Conservation (phyloP, 2,329 filamentous ascomycete genomes). For the Calonectria pseudoturangicola region DNA sequence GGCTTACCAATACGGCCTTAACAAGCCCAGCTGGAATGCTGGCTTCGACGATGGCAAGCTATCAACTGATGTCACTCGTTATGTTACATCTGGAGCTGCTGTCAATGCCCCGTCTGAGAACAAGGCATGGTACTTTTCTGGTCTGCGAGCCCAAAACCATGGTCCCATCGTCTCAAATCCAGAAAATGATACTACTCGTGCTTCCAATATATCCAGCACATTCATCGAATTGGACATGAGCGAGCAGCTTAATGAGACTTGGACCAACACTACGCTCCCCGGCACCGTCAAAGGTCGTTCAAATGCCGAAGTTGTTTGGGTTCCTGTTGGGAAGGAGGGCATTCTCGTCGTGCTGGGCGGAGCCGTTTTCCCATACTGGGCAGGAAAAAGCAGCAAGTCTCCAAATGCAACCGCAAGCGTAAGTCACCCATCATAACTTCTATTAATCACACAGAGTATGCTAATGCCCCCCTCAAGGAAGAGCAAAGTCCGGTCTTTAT, state of each 20-base stretch:
- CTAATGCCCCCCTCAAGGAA: conserved; percentile 62
- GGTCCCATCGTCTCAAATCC: conserved; percentile 68
- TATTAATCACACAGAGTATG: neutral
- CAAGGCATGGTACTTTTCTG: conserved; percentile 82
- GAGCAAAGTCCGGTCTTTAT: conserved; percentile 82
- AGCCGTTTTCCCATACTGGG: conserved; percentile 77
- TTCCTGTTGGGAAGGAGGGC: conserved; percentile 85
- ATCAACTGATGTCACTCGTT: conserved; percentile 71
- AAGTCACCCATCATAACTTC: conserved; percentile 43
- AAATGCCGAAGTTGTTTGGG: conserved; percentile 81
- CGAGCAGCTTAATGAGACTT: conserved; percentile 68
- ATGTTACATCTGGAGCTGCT: conserved; percentile 78
- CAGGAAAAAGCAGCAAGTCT: conserved; percentile 50
- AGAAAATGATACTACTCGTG: conserved; percentile 59
- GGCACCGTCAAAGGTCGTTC: conserved; percentile 71
- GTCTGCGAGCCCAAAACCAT: conserved; percentile 70
- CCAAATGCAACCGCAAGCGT: conserved; percentile 58
- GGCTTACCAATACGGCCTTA: conserved; percentile 69
- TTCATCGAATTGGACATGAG: conserved; percentile 78
- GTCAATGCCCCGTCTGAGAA: conserved; percentile 82
- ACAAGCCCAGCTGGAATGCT: conserved; percentile 63
- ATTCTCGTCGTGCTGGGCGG: conserved; percentile 87
- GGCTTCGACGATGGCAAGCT: conserved; percentile 67
- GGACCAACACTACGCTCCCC: conserved; percentile 75
- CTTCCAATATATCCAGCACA: conserved; percentile 70